These are phyloP conservation scores for Ganoderma leucocontextum DNA, from an alignment of 1,284 basidiomycete genomes.

Conservation along the genomic window DNA sequence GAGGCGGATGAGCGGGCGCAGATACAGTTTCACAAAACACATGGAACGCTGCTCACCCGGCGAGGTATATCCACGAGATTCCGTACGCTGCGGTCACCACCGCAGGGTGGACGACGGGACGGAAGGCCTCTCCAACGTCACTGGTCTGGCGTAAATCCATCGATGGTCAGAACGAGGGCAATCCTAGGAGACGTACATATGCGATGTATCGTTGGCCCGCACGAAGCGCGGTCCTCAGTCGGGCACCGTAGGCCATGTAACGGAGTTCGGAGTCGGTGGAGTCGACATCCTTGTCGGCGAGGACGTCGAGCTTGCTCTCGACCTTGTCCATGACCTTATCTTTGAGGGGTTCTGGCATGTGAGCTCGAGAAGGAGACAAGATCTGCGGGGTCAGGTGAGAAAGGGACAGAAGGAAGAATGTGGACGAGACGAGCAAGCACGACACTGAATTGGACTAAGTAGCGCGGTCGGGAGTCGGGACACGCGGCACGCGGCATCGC, in stretches of 20 bases:
- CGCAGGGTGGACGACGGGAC: conserved; percentile 84
- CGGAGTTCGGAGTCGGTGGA: conserved; percentile 69
- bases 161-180: conserved; percentile 29
- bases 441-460: conserved; percentile 7
- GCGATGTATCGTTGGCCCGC: conserved; percentile 83
- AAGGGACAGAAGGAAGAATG: neutral
- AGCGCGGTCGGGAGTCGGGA: conserved; percentile 1
- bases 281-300: conserved; percentile 70
- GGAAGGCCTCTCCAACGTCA: conserved; percentile 93
- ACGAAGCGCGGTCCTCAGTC: conserved; percentile 79
- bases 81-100: conserved; percentile 88
- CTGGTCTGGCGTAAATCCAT: conserved; percentile 65
- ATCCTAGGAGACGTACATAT: conserved; percentile 64
- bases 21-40: conserved; percentile 11
- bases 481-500: conserved; percentile 7
- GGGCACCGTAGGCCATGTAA: conserved; percentile 82
- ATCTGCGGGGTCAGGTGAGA: conserved; percentile 3
- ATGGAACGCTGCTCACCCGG: conserved; percentile 52
- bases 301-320: conserved; percentile 57
- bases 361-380: conserved; percentile 7
- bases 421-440: conserved; percentile 15
- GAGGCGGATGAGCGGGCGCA: conserved; percentile 18
- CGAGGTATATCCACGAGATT: conserved; percentile 85
- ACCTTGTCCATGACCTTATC: conserved; percentile 43
- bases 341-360: conserved; percentile 37